A percentile compares a stretch with the other conserved stretches of the same genome.
phyloP scores from a whole-genome alignment of 2,329 filamentous ascomycete genomes.

The Fusarium vanettenii region DNA sequence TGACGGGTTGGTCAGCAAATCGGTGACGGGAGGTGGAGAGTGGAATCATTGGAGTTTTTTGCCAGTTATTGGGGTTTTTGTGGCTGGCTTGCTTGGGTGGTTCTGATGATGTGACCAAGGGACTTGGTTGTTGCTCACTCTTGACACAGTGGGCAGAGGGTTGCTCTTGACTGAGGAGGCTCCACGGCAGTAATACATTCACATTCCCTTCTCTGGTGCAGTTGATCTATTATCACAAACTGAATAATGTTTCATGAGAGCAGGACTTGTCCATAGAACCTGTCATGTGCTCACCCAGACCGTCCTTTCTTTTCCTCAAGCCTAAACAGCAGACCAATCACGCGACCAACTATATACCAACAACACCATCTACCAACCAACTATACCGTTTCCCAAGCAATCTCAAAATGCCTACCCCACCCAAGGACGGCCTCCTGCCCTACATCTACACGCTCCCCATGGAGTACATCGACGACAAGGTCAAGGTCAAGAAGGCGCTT shows the following conservation, averaged over 20 bases:
- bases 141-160: neutral
- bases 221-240: neutral
- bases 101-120: neutral
- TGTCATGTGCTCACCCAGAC: neutral
- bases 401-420: neutral
- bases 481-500: neutral
- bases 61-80: slow-evolving; percentile 11
- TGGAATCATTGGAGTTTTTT: slow-evolving; percentile 37
- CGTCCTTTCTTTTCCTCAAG: neutral
- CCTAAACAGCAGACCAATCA: neutral
- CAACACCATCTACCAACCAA: neutral
- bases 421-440: neutral
- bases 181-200: neutral
- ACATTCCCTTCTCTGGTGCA: neutral
- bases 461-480: neutral
- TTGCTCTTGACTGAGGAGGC: neutral
- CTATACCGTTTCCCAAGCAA: neutral
- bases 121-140: neutral
- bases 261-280: neutral
- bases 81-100: neutral
- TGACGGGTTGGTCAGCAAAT: slow-evolving; percentile 32
- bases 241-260: neutral
- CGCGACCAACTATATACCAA: neutral
- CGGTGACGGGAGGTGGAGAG: slow-evolving; percentile 25
- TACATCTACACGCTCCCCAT: neutral